Conservation (phyloP, 148 eudicot genomes). For the Cornus controversa region DNA sequence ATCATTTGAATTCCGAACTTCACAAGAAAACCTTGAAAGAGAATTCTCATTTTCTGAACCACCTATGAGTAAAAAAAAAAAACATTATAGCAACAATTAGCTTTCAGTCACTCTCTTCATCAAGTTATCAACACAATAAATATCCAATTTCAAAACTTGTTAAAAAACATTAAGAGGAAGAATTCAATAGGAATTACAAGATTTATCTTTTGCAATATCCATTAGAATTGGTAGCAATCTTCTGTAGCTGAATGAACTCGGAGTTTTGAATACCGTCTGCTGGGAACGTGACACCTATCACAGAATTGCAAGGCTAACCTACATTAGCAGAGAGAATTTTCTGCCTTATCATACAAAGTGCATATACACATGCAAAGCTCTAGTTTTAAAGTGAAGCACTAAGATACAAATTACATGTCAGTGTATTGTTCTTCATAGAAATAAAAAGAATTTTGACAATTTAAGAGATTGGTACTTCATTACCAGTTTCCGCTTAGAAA, state of each 20-base stretch:
- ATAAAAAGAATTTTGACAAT: background rate
- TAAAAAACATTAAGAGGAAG: background rate
- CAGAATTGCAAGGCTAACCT: background rate
- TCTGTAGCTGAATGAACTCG: constrained; percentile 15
- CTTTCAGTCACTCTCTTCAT: no score
- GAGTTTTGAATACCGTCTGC: constrained; percentile 8
- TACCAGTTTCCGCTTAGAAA: background rate
- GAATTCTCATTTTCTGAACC: background rate
- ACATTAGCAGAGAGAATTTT: background rate
- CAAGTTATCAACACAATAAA: background rate
- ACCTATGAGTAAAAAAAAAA: background rate
- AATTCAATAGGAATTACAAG: background rate
- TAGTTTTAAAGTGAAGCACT: no score
- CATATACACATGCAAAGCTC: no score
- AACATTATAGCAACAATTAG: background rate
- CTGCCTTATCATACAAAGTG: no score
- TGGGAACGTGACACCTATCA: background rate
- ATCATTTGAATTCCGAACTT: constrained; percentile 6
- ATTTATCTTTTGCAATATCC: constrained; percentile 14
- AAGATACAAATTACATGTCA: no score
- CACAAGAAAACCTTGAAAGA: background rate
- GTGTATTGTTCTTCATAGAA: background rate
- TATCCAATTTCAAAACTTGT: background rate
- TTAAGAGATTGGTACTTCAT: background rate
- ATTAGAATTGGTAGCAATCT: constrained; percentile 15